Evolutionary conservation across 2,329 filamentous ascomycete genomes (phyloP).

Genomic region (Fusarium xylarioides): DNA sequence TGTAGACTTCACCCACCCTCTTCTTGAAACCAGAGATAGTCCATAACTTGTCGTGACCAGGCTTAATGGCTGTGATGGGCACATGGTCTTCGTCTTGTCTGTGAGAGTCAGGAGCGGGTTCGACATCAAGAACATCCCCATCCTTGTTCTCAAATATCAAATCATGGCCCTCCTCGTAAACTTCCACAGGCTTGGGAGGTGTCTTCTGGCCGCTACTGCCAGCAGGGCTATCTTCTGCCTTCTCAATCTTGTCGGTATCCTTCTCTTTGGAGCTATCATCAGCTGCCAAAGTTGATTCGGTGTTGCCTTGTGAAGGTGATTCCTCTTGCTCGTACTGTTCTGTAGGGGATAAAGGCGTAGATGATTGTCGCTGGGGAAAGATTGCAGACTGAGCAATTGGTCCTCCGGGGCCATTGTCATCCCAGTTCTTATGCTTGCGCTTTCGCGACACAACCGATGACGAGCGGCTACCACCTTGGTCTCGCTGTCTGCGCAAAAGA

Average conservation of each 20-base stretch:
- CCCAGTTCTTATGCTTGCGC: conserved; percentile 73
- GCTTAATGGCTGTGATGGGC: conserved; percentile 33
- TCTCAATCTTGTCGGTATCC: conserved; percentile 39
- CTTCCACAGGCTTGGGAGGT: conserved; percentile 59
- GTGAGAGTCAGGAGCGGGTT: conserved; percentile 44
- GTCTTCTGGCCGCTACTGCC: conserved; percentile 33
- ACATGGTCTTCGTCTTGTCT: conserved; percentile 23
- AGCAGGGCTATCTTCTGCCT: conserved; percentile 35
- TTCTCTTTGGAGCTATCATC: conserved; percentile 48
- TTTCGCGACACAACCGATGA: conserved; percentile 69
- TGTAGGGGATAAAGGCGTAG: conserved; percentile 33
- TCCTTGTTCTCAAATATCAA: conserved; percentile 86
- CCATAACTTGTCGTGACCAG: conserved; percentile 44
- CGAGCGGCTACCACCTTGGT: conserved; percentile 73
- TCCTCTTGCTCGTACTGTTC: conserved; percentile 43
- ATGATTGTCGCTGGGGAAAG: conserved; percentile 65
- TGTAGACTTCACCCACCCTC: conserved; percentile 61
- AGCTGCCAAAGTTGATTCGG: conserved; percentile 46
- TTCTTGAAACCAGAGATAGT: conserved; percentile 56
- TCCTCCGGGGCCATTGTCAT: conserved; percentile 82
- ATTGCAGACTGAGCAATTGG: conserved; percentile 93
- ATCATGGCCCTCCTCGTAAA: conserved; percentile 83
- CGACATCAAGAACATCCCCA: conserved; percentile 82
- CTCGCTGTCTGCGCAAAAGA: conserved; percentile 84
- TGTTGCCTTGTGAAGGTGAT: conserved; percentile 44